A percentile compares a stretch with the other conserved stretches of the same genome.
phyloP scores from a whole-genome alignment of 345 rosid species.

The Aethionema arabicum region DNA sequence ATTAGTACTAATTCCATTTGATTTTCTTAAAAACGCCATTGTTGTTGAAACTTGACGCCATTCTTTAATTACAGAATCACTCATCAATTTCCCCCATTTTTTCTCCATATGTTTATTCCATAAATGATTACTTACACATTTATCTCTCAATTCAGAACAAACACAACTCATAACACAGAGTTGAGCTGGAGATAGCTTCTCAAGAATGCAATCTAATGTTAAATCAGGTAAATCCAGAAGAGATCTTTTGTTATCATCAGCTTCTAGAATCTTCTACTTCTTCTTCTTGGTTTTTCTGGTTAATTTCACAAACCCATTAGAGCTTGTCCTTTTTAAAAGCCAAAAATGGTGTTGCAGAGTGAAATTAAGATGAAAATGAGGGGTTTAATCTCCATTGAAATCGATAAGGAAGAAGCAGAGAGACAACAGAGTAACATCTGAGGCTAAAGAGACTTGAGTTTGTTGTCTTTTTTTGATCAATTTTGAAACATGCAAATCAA shows the following conservation, averaged over 20 bases:
- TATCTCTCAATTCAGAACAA: constrained; percentile 57
- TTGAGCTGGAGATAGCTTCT: constrained; percentile 65
- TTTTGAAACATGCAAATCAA: constrained; percentile 18
- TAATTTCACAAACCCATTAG: constrained; percentile 9
- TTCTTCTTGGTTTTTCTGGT: constrained; percentile 4
- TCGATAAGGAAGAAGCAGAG: constrained; percentile 11
- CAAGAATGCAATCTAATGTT: constrained; percentile 67
- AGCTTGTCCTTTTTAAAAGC: constrained; percentile 22
- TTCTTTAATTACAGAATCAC: constrained; percentile 55
- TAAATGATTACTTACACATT: constrained; percentile 58
- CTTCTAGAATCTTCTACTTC: constrained; percentile 33
- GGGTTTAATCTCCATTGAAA: constrained; percentile 32
- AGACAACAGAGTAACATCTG: too few species aligned
- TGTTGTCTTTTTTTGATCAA: background rate
- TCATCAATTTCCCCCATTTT: constrained; percentile 79
- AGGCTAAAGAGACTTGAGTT: background rate
- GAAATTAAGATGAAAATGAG: constrained; percentile 20
- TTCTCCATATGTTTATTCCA: constrained; percentile 78
- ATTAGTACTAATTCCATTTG: constrained; percentile 18
- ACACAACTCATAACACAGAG: constrained; percentile 71
- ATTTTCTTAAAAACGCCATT: constrained; percentile 19
- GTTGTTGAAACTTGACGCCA: constrained; percentile 57
- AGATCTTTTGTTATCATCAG: constrained; percentile 39
- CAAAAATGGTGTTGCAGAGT: constrained; percentile 28
- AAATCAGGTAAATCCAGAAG: constrained; percentile 82